These are phyloP conservation scores for Podaxis sp. DNA, from an alignment of 768 basidiomycete genomes.

Conservation along the genomic window DNA sequence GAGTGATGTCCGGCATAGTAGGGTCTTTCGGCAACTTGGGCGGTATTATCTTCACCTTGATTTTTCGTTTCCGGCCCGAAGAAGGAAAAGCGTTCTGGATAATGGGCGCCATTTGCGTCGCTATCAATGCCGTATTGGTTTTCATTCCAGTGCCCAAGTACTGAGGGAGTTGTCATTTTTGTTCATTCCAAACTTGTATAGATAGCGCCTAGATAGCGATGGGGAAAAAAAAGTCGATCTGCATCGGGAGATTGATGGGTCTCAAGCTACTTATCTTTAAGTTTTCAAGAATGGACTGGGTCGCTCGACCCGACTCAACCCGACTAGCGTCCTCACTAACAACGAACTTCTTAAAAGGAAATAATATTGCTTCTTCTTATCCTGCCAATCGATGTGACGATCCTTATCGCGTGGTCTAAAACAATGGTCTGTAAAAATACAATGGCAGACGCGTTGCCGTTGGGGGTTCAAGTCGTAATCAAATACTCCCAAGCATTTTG, in stretches of 20 bases:
- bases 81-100: constrained; percentile 48
- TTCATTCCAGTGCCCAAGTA: constrained; percentile 27
- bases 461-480: no score
- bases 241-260: no score
- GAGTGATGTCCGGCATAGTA: constrained; percentile 37
- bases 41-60: constrained; percentile 47
- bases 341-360: background rate
- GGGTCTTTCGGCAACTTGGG: constrained; percentile 40
- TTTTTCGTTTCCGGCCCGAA: constrained; percentile 45
- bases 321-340: background rate
- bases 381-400: background rate
- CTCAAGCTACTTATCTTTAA: no score
- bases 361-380: constrained; percentile 11
- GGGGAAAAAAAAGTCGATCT: no score
- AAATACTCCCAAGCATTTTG: no score
- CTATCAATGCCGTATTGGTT: constrained; percentile 25
- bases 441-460: no score
- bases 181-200: background rate
- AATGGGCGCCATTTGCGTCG: constrained; percentile 41
- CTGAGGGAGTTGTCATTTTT: constrained; percentile 11
- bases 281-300: no score
- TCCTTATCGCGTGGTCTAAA: no score
- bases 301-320: background rate
- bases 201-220: no score
- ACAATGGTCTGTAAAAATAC: no score